These are phyloP conservation scores for Rhizophora mangle DNA, from an alignment of 345 rosid species.

Conservation along the genomic window DNA sequence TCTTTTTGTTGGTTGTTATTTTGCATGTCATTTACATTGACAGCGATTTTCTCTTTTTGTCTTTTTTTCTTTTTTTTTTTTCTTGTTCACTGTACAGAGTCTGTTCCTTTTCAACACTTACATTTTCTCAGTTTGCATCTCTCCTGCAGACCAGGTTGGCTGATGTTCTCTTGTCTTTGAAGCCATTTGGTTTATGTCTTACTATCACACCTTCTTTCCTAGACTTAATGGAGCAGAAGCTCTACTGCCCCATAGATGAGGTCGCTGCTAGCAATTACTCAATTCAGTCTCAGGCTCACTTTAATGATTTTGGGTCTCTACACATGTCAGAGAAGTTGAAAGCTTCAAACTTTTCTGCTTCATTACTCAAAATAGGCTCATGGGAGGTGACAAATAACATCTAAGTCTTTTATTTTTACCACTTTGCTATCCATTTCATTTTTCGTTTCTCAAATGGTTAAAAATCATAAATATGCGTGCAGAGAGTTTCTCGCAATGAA, in stretches of 20 bases:
- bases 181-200: neutral
- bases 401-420: neutral
- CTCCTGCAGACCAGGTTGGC: neutral
- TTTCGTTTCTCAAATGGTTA: too few relatives aligned
- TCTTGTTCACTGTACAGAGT: too few relatives aligned
- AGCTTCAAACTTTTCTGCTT: neutral
- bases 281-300: too few relatives aligned
- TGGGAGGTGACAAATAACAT: neutral
- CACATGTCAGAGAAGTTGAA: neutral
- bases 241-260: neutral
- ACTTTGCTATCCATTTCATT: neutral
- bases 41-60: too few relatives aligned
- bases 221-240: neutral
- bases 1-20: too few relatives aligned
- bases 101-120: too few relatives aligned
- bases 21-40: too few relatives aligned
- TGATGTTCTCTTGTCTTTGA: neutral
- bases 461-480: neutral
- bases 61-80: too few relatives aligned
- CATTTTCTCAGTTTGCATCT: too few relatives aligned
- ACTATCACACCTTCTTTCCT: neutral
- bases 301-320: too few relatives aligned
- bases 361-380: conserved; percentile 1
- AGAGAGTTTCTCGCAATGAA: conserved; percentile 35
- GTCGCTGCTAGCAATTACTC: too few relatives aligned